Base-by-base conservation (phyloP, 1,284 basidiomycete species). In the Abortiporus biennis region DNA sequence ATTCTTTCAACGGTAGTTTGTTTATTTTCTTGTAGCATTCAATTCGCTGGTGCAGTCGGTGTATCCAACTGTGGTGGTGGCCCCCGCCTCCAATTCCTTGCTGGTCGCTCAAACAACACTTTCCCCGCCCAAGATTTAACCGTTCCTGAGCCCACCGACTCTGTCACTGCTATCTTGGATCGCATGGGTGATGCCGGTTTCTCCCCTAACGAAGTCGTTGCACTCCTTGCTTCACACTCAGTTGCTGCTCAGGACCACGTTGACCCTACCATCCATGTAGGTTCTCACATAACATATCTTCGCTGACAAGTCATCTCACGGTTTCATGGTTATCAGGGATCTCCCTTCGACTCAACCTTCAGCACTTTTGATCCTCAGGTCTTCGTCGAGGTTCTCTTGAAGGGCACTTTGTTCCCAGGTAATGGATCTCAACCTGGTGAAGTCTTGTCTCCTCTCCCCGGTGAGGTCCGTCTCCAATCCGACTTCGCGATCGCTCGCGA, bases 1-100 rank as follows among this genome's bases (percentile, higher is more conserved):
- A 15, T 21, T 11, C 23, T 15, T 11, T 6, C 15, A 9, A 17
- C 13, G 8, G 27, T 11, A n/a, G 19, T n/a, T n/a, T n/a, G n/a
- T n/a, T 4, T 21, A 25, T 20, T 20, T 13, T 16, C 15, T 16
- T 9, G 5, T 42, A 42, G 40, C n/a, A 42, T 42, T 17, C 40
- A 42, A 17, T 42, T 42, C 32, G 40, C 40, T 6, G 40, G 40
- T 16, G 40, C 40, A 5, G 40, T 42, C n/a, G 40, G 40, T 22
- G 6, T 42, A 9, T 5, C 40, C 8, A 42, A 42, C 32, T 42
- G 40, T 23, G 13, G n/a, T 4, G 40, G 40, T n/a, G 40, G 31
- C n/a, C 40, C 40, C 3, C 30, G 32, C 3, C 32, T 42, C n/a
- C 31, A 42, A 23, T 42, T 42, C 21, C 20, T 34, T 22, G 40